These are phyloP conservation scores for Rosa multiflora DNA, from an alignment of 306 rosid genomes.

Conservation along the genomic window DNA sequence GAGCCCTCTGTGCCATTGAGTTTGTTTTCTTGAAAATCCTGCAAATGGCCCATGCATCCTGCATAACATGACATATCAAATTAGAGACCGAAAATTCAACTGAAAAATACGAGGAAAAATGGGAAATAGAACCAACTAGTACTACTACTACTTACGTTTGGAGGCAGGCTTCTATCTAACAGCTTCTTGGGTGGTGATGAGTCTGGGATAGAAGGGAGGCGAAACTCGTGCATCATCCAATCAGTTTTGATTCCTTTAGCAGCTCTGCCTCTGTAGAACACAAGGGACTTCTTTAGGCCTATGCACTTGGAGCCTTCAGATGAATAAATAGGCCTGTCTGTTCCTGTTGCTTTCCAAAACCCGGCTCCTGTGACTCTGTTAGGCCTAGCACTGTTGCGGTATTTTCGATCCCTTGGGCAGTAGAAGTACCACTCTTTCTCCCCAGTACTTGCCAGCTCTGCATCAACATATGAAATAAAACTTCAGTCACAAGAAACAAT, in stretches of 20 bases:
- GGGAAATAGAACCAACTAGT: background rate
- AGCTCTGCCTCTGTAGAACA: slow-evolving; percentile 80
- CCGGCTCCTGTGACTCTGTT: slow-evolving; percentile 77
- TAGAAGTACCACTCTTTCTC: slow-evolving; percentile 88
- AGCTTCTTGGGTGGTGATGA: slow-evolving; percentile 41
- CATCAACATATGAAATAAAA: slow-evolving; percentile 10
- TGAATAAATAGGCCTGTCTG: slow-evolving; percentile 73
- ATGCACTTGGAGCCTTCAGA: slow-evolving; percentile 62
- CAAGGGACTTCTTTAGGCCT: slow-evolving; percentile 85
- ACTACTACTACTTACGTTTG: slow-evolving; percentile 44
- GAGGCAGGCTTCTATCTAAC: slow-evolving; percentile 48
- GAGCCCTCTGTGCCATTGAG: slow-evolving; percentile 68
- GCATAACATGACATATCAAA: background rate
- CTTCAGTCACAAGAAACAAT: background rate
- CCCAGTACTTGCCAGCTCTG: slow-evolving; percentile 61
- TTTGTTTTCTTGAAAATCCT: slow-evolving; percentile 79
- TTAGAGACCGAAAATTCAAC: background rate
- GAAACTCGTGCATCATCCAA: slow-evolving; percentile 95
- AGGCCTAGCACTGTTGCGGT: slow-evolving; percentile 71
- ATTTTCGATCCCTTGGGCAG: slow-evolving; percentile 77
- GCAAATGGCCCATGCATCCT: slow-evolving; percentile 93
- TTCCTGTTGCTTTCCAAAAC: slow-evolving; percentile 91
- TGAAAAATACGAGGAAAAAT: background rate
- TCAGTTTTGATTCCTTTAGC: slow-evolving; percentile 78
- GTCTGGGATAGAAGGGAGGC: slow-evolving; percentile 49